Evolutionary conservation across 306 rosid genomes (phyloP), one percentile per base, ranked within the genome.

Genomic region (Citrullus mucosospermus): DNA sequence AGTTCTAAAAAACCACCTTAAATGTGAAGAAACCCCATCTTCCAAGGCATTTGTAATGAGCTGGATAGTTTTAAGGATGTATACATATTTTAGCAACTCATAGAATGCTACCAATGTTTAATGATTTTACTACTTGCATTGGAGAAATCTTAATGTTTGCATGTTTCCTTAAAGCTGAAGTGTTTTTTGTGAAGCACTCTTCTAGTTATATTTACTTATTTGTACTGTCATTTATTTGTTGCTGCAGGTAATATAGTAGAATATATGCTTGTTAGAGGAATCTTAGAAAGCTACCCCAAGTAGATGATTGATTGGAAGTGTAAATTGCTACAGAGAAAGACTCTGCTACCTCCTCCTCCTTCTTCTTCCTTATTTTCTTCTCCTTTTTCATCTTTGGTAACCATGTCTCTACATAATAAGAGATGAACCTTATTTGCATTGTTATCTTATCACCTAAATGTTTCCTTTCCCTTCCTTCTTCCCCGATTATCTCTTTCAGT

Each of bases 161-260:
- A 16, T 67, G 51, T 67, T 36, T 67, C 51, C 73, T 3, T 38
- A 18, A 39, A 38, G 20, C 41, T 63, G 34, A 63, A 39, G 44
- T 63, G 28, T 30, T 62, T 1, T 14, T 63, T 34, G 43, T 32
- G 25, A 18, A 38, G 34, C 10, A 41, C 18, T 68, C 10, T 9
- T 68, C 34, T 20, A 15, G 57, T 53, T 53, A 15, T 53, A 5
- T n/a, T 11, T 4, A 9, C 50, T 67, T 38, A 68, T 9, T 43
- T 68, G 17, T 68, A 68, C 1, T 68, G 18, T 22, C 75, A 67
- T 79, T 74, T 77, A 32, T 83, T 38, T 80, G n/a, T 76, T 48
- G 70, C 75, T 82, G 84, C 93, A 89, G 96, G 90, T 56, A 82
- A 77, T 84, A 54, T 82, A n/a, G 78, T 79, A 83, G 70, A 67